Conservation (phyloP, 2,329 filamentous ascomycete genomes). For the Xylaria sp. region DNA sequence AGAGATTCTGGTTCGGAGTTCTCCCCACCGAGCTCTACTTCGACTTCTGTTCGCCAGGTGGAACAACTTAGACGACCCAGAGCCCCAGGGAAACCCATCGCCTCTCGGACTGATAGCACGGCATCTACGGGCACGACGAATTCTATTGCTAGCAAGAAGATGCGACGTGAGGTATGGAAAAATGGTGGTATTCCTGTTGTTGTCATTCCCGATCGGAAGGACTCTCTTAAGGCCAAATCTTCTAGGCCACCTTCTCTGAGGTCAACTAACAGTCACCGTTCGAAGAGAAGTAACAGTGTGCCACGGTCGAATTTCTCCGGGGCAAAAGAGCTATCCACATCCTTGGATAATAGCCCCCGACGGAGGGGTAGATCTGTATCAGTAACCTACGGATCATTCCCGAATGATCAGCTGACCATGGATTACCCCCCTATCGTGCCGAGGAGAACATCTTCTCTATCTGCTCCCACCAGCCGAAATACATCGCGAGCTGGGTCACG, state of each 20-base stretch:
- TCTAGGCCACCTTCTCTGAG: slow-evolving; percentile 63
- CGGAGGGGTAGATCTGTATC: slow-evolving; percentile 59
- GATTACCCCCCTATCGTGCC: slow-evolving; percentile 70
- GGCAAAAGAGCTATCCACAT: slow-evolving; percentile 56
- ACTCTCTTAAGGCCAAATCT: slow-evolving; percentile 62
- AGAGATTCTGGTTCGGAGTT: slow-evolving; percentile 57
- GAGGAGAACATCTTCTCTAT: slow-evolving; percentile 68
- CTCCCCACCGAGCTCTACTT: slow-evolving; percentile 57
- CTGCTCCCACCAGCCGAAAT: slow-evolving; percentile 71
- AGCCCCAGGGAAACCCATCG: slow-evolving; percentile 46
- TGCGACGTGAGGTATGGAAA: slow-evolving; percentile 69
- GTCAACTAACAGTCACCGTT: slow-evolving; percentile 69
- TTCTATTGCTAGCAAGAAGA: slow-evolving; percentile 64
- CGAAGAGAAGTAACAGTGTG: slow-evolving; percentile 64
- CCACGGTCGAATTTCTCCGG: slow-evolving; percentile 57
- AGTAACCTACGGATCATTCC: slow-evolving; percentile 59
- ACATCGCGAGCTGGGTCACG: slow-evolving; percentile 49
- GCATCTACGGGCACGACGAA: slow-evolving; percentile 61
- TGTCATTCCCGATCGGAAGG: slow-evolving; percentile 68
- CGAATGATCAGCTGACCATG: slow-evolving; percentile 65
- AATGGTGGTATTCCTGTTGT: slow-evolving; percentile 71
- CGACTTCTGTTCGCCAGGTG: slow-evolving; percentile 54
- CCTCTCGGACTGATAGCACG: slow-evolving; percentile 59
- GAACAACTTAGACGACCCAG: slow-evolving; percentile 48
- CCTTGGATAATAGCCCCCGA: slow-evolving; percentile 57